Conservation (phyloP, 139 green algal genomes). For the Closterium sp. region DNA sequence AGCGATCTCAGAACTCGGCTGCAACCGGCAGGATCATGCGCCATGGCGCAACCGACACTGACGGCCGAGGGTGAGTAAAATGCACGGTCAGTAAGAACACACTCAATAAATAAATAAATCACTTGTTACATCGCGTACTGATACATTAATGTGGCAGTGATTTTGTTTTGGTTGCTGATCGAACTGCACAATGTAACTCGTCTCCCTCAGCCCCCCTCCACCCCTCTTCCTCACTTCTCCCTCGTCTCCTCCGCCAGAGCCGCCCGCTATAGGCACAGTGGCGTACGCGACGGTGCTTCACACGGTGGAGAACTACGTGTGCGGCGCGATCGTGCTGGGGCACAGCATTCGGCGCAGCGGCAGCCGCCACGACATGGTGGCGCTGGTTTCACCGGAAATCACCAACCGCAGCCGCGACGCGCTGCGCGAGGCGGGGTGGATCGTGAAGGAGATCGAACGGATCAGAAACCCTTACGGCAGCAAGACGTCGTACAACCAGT, state of each 20-base stretch:
- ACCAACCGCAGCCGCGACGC: neutral
- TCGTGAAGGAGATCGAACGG: neutral
- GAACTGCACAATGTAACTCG: too few relatives aligned
- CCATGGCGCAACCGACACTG: neutral
- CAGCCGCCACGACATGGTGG: neutral
- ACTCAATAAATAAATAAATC: too few relatives aligned
- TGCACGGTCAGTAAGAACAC: neutral
- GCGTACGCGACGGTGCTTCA: constrained; percentile 6
- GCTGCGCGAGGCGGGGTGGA: neutral
- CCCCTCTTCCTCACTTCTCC: too few relatives aligned
- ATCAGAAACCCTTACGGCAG: constrained; percentile 5
- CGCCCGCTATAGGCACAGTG: neutral
- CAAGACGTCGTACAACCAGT: neutral
- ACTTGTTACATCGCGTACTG: too few relatives aligned
- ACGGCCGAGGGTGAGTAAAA: neutral
- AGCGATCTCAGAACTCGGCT: neutral
- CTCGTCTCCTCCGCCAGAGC: neutral
- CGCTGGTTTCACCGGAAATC: neutral
- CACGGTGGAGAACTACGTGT: constrained; percentile 5
- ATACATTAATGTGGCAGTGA: too few relatives aligned
- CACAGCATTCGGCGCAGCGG: constrained; percentile 2
- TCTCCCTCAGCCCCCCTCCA: too few relatives aligned
- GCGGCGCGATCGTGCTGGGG: constrained; percentile 8
- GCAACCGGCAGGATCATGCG: neutral
- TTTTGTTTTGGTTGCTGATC: too few relatives aligned